phyloP scores from a whole-genome alignment of 495 filamentous ascomycete genomes.

The Penicillium mononematosum region DNA sequence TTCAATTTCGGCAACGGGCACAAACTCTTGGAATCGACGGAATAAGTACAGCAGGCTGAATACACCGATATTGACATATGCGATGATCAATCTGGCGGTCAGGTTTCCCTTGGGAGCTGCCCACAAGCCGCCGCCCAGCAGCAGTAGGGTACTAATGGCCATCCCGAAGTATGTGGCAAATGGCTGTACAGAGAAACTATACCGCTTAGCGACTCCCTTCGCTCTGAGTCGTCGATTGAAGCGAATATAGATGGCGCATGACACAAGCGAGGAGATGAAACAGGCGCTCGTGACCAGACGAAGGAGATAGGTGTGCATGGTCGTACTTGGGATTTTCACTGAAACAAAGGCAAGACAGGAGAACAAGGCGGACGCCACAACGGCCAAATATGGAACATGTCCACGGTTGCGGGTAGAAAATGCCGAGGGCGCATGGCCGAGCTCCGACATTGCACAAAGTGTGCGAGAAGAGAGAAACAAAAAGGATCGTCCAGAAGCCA shows the following conservation, averaged over 20 bases:
- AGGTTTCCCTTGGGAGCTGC: slow-evolving; percentile 45
- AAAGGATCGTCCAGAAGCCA: slow-evolving; percentile 64
- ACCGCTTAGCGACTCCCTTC: slow-evolving; percentile 42
- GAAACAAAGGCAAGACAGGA: slow-evolving; percentile 37
- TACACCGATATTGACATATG: slow-evolving; percentile 61
- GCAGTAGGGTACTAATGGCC: slow-evolving; percentile 46
- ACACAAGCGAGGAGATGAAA: slow-evolving; percentile 60
- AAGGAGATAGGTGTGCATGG: slow-evolving; percentile 51
- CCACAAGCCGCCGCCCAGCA: slow-evolving; percentile 53
- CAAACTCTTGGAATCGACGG: slow-evolving; percentile 17
- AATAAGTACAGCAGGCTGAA: slow-evolving; percentile 45
- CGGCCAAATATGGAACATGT: slow-evolving; percentile 50
- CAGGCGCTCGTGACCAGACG: slow-evolving; percentile 59
- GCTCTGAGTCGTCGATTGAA: slow-evolving; percentile 49
- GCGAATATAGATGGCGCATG: slow-evolving; percentile 53
- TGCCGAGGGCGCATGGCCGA: slow-evolving; percentile 44
- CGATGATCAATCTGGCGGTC: slow-evolving; percentile 53
- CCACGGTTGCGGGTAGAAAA: slow-evolving; percentile 43
- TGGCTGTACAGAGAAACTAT: slow-evolving; percentile 51
- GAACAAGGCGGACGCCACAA: slow-evolving; percentile 42
- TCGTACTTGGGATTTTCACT: slow-evolving; percentile 29
- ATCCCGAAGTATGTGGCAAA: slow-evolving; percentile 51
- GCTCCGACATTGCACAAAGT: slow-evolving; percentile 48
- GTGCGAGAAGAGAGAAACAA: slow-evolving; percentile 56
- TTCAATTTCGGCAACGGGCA: slow-evolving; percentile 11